These are phyloP conservation scores for Trypanosoma conorhini DNA, from an alignment of 208 protist species.

Conservation along the genomic window DNA sequence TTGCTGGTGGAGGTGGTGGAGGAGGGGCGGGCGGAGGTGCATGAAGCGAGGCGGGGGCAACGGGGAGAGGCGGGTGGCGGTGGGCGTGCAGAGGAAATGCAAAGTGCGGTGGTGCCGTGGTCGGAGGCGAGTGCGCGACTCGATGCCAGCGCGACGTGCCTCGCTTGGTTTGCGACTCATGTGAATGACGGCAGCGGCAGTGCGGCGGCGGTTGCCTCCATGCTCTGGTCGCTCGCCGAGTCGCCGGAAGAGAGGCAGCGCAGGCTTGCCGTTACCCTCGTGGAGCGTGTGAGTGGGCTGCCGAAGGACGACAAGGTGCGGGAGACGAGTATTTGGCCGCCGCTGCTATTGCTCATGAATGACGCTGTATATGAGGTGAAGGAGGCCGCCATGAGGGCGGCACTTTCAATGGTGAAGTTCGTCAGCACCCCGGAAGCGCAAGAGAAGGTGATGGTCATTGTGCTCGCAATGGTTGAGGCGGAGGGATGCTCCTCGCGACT, in stretches of 20 bases:
- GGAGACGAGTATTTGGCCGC: constrained; percentile 40
- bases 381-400: constrained; percentile 51
- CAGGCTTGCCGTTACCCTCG: constrained; percentile 47
- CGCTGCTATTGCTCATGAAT: constrained; percentile 48
- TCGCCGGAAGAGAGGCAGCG: constrained; percentile 34
- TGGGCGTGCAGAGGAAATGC: not conserved
- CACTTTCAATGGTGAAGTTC: constrained; percentile 39
- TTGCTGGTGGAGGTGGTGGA: not conserved
- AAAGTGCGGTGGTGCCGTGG: not conserved
- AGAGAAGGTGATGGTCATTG: constrained; percentile 45
- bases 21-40: not conserved
- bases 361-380: constrained; percentile 49
- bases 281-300: constrained; percentile 41
- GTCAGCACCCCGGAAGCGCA: constrained; percentile 42
- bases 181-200: constrained; percentile 37
- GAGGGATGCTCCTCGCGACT: constrained; percentile 53
- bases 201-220: constrained; percentile 41
- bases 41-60: not conserved
- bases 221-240: constrained; percentile 40
- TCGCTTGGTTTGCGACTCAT: constrained; percentile 30
- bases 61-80: not conserved
- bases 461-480: constrained; percentile 39
- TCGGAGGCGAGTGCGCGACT: constrained; percentile 13
- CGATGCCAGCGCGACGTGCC: constrained; percentile 32
- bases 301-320: constrained; percentile 39